Base-by-base conservation (phyloP, 352 stramenopile species). In the Phytophthora pinifolia region DNA sequence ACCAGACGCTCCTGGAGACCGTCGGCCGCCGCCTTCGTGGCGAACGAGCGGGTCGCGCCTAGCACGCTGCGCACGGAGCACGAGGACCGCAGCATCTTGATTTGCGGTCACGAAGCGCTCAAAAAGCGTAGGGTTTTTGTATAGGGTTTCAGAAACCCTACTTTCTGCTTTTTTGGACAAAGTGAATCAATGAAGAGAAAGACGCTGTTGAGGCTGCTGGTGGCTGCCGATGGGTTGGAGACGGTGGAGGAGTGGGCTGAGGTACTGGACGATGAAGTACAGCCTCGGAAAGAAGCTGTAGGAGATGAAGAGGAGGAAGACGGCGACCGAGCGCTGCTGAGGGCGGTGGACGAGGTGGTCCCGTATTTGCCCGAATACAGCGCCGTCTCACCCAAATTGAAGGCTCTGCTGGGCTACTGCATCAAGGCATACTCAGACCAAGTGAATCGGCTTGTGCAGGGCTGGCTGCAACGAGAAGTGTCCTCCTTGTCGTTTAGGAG, bases 1-100 rank as follows among this genome's bases (percentile, higher is more conserved):
- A 90, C 79, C 14, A 93, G 50, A 55, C 87, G 87, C 34, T 93
- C 83, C 58, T 89, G 79, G 9, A 91, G 56, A 27, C 71, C 72
- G 41, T 50, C 48, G 20, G 38, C 20, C 2, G 45, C 39, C 17
- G 64, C 57, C 53, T 72, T 79, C 58, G 46, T 79, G 25, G 67
- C 68, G 46, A 79, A 76, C 17, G 63, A 49, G 14, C 72, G 49
- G 32, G 57, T 37, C 29, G 29, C 34, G 46, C 44, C 37, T 5
- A 62, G 32, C 8, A 22, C 32, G 31, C 36, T 39, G 9, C 59
- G 47, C 18, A 29, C 32, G 36, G 33, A 55, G 31, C 31, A 12
- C 20, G 35, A 47, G 36, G 13, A 22, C 25, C 25, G 37, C 47
- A 72, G 46, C 46, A 59, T 48, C 31, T 17, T 34, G 8, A 57